Conservation (phyloP, 305 asterid genomes). For the Fraxinus sp. region DNA sequence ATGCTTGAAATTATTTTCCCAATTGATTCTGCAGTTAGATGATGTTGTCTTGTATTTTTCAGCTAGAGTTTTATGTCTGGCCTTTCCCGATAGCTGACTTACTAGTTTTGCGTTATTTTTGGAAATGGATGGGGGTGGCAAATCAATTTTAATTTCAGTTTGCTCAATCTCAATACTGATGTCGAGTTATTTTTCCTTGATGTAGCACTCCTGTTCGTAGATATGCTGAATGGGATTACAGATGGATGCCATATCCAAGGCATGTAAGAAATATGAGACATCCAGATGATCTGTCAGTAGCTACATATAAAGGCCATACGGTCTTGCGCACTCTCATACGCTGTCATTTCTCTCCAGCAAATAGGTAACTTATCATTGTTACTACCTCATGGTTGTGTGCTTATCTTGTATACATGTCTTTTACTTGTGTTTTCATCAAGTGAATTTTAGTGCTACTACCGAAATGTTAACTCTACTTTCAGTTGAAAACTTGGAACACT, state of each 20-base stretch:
- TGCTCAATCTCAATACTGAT: background rate
- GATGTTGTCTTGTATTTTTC: background rate
- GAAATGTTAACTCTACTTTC: background rate
- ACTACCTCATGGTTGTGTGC: background rate
- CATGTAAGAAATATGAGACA: slow-evolving; percentile 41
- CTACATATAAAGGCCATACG: slow-evolving; percentile 81
- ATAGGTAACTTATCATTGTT: slow-evolving; percentile 49
- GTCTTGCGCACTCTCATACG: slow-evolving; percentile 91
- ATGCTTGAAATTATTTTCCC: background rate
- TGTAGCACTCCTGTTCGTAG: slow-evolving; percentile 56
- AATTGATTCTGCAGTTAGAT: background rate
- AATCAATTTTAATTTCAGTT: background rate
- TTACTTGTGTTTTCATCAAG: background rate
- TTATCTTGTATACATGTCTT: background rate
- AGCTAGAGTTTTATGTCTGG: background rate
- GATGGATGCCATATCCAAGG: slow-evolving; percentile 82
- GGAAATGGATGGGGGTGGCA: background rate
- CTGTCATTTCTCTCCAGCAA: slow-evolving; percentile 86
- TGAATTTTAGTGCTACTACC: background rate
- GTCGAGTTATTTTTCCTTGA: slow-evolving; percentile 21
- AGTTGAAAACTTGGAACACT: background rate
- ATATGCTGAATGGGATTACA: slow-evolving; percentile 72
- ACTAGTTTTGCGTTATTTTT: background rate
- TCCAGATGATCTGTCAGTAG: slow-evolving; percentile 67
- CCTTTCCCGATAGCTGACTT: background rate